Base-by-base conservation (phyloP, 495 filamentous ascomycete genomes). In the Apodospora peruviana region DNA sequence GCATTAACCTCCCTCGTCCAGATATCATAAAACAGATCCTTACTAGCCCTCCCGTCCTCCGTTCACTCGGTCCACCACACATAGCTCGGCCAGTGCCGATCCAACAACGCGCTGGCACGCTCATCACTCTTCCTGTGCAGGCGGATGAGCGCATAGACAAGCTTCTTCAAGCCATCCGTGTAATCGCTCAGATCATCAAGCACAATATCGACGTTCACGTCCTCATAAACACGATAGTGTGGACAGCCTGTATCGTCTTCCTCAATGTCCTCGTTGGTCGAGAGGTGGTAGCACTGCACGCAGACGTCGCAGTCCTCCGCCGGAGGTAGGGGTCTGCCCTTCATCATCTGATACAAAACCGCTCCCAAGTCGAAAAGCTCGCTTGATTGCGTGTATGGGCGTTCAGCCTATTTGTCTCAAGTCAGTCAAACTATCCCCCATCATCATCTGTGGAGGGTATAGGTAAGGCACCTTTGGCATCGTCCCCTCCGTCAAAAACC, bases 341-440 rank as follows among this genome's bases (percentile, higher is more conserved):
- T 53, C 66, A 72, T 71, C 69, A 74, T 72, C 11, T 40, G 51
- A 51, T 60, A 70, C 39, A 74, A 50, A 20, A 67, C 42, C 10
- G 52, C 52, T 23, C 68, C 71, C 2, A 74, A 55, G 14, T 57
- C 55, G 32, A 52, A 69, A 22, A 71, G 51, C 21, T 74, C 71
- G 25, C 48, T 52, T 16, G 62, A 60, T 18, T 43, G 51, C 2
- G 66, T 62, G 24, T 58, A 67, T 8, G 61, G 58, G 5, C 58
- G 58, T 16, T 45, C 36, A 7, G 47, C 40, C 66, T 39, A 11
- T 12, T 7, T 9, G 11, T 14, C n/a, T 14, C 41, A 43, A 56
- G 29, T 21, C 18, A 22, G 14, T 35, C 38, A 27, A 40, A 43
- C 27, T 20, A 37, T 51, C 45, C 40, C 47, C 50, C 45, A 61